Conservation (phyloP, 208 protist species). For the Acanthamoeba divionensis region DNA sequence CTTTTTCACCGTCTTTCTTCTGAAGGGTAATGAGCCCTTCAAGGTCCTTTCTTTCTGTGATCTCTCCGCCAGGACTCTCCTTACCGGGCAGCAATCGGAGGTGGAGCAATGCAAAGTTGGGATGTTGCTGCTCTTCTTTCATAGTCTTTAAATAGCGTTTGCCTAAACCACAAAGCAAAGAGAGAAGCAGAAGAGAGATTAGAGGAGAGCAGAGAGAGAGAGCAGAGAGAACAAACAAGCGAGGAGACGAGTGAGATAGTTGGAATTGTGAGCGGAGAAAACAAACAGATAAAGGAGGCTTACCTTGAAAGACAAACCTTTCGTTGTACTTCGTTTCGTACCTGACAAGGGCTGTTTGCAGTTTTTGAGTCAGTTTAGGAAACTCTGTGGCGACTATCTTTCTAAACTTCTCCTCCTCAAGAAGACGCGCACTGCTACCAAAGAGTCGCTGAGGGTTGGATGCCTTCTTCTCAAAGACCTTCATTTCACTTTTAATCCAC, state of each 20-base stretch:
- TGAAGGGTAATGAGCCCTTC: neutral
- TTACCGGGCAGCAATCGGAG: slow-evolving; percentile 30
- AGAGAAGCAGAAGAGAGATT: no score
- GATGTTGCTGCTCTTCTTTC: slow-evolving; percentile 49
- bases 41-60: neutral
- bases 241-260: no score
- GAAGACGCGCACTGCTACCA: slow-evolving; percentile 29
- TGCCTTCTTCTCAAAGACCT: slow-evolving; percentile 39
- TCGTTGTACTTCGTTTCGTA: slow-evolving; percentile 42
- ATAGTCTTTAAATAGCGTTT: slow-evolving; percentile 52
- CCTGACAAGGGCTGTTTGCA: slow-evolving; percentile 27
- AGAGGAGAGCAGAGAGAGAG: no score
- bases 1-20: no score
- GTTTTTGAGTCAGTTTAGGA: neutral
- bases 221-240: no score
- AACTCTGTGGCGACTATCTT: slow-evolving; percentile 37
- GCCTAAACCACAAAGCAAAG: no score
- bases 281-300: no score
- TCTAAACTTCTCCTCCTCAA: slow-evolving; percentile 52
- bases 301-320: slow-evolving; percentile 51
- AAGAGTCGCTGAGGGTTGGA: slow-evolving; percentile 25
- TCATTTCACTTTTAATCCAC: slow-evolving; percentile 56
- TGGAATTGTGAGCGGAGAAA: no score
- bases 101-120: slow-evolving; percentile 56
- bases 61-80: neutral